phyloP scores from a whole-genome alignment of 257 asterid species.

The Primulina tabacum region DNA sequence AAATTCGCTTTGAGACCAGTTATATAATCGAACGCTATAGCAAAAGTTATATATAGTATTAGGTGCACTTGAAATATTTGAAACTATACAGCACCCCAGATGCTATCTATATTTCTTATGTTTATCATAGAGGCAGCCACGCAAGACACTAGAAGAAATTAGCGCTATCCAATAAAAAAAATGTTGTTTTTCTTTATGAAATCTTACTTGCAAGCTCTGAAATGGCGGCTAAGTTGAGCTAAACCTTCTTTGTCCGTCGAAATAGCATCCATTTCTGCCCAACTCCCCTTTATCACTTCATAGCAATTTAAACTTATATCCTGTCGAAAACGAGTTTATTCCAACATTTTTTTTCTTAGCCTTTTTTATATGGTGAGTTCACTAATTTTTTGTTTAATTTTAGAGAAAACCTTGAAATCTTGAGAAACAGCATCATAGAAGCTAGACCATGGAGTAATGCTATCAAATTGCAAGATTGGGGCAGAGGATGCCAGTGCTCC shows the following conservation, averaged over 20 bases:
- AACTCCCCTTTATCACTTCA: conserved; percentile 65
- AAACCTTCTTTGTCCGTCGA: conserved; percentile 37
- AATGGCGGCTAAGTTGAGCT: conserved; percentile 45
- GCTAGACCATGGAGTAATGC: conserved; percentile 79
- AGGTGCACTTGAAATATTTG: too few relatives aligned
- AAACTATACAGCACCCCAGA: too few relatives aligned
- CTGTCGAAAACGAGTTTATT: conserved; percentile 29
- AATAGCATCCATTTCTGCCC: conserved; percentile 56
- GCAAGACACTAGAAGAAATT: too few relatives aligned
- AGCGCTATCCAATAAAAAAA: background rate
- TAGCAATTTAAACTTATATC: conserved; percentile 63
- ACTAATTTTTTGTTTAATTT: background rate
- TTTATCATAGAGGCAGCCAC: too few relatives aligned
- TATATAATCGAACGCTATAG: too few relatives aligned
- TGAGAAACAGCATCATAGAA: conserved; percentile 81
- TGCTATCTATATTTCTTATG: too few relatives aligned
- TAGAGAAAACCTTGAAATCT: conserved; percentile 59
- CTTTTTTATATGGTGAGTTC: background rate
- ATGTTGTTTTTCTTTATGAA: too few relatives aligned
- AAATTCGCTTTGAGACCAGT: too few relatives aligned
- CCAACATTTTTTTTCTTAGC: background rate
- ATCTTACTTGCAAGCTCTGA: conserved; percentile 75
- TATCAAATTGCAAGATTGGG: conserved; percentile 73
- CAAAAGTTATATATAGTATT: too few relatives aligned
- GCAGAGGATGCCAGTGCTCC: conserved; percentile 93